Evolutionary conservation across 129 eudicot genomes (phyloP).

Genomic region (Flaveria sonorensis): DNA sequence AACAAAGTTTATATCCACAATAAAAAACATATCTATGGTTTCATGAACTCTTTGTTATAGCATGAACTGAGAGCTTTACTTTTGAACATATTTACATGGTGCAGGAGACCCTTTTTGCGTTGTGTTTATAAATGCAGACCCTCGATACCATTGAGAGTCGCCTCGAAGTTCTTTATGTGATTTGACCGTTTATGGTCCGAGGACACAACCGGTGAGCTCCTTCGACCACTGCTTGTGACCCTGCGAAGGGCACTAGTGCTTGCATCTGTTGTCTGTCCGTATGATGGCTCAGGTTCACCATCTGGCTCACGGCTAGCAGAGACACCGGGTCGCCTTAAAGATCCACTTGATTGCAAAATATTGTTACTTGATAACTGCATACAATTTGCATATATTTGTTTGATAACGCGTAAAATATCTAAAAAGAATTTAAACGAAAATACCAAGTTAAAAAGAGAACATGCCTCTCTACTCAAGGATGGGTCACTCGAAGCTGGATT

Average conservation of each 20-base stretch:
- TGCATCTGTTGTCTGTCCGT: conserved; percentile 49
- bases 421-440: background rate
- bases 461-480: conserved; percentile 55
- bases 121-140: conserved; percentile 58
- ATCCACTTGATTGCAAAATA: conserved; percentile 58
- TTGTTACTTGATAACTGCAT: conserved; percentile 55
- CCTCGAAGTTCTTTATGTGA: conserved; percentile 58
- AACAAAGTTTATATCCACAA: conserved; percentile 23
- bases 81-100: conserved; percentile 46
- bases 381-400: background rate
- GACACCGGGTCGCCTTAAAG: conserved; percentile 67
- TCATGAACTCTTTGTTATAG: conserved; percentile 25
- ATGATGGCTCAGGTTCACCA: conserved; percentile 52
- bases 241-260: conserved; percentile 51
- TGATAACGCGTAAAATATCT: background rate
- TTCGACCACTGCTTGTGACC: conserved; percentile 57
- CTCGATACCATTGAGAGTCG: conserved; percentile 78
- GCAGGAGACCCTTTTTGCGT: conserved; percentile 20
- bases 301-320: conserved; percentile 74
- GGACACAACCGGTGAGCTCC: conserved; percentile 63
- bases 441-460: background rate
- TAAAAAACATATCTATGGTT: conserved; percentile 32
- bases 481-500: conserved; percentile 63
- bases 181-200: conserved; percentile 54
- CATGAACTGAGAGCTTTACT: conserved; percentile 32